These are phyloP conservation scores for Candida nanaspora DNA, from an alignment of 805 yeast species.

Conservation along the genomic window DNA sequence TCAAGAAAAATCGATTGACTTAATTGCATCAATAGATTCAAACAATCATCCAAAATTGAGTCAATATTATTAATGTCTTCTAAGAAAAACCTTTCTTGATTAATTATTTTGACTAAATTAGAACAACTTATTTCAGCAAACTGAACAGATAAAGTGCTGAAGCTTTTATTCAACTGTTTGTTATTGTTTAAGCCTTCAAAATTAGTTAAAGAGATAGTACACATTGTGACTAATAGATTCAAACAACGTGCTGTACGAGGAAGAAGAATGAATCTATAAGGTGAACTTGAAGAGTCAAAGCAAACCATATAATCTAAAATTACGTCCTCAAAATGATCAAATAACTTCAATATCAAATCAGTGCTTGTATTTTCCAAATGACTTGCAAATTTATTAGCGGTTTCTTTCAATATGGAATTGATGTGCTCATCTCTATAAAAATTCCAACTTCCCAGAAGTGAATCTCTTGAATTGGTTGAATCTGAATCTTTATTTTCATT, in stretches of 20 bases:
- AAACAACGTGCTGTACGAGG: not conserved
- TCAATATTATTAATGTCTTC: not conserved
- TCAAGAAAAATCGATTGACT: not conserved
- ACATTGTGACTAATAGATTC: not conserved
- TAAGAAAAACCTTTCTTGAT: not conserved
- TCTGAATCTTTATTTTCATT: not conserved
- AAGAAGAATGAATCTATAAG: not conserved
- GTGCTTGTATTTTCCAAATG: not conserved
- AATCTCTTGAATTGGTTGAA: not conserved
- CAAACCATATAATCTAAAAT: slow-evolving; percentile 1
- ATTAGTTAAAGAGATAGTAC: not conserved
- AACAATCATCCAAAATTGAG: not conserved
- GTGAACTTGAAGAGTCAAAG: not conserved
- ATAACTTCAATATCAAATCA: not conserved
- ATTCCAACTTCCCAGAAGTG: not conserved
- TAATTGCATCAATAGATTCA: not conserved
- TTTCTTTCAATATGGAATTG: not conserved
- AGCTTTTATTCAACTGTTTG: not conserved
- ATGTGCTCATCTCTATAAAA: not conserved
- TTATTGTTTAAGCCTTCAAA: not conserved
- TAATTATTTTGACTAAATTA: not conserved
- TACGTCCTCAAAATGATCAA: slow-evolving; percentile 1
- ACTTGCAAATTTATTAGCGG: not conserved
- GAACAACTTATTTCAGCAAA: not conserved
- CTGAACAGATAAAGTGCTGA: not conserved